phyloP scores from a whole-genome alignment of 495 filamentous ascomycete species.

The Parachaetomium inaequale region DNA sequence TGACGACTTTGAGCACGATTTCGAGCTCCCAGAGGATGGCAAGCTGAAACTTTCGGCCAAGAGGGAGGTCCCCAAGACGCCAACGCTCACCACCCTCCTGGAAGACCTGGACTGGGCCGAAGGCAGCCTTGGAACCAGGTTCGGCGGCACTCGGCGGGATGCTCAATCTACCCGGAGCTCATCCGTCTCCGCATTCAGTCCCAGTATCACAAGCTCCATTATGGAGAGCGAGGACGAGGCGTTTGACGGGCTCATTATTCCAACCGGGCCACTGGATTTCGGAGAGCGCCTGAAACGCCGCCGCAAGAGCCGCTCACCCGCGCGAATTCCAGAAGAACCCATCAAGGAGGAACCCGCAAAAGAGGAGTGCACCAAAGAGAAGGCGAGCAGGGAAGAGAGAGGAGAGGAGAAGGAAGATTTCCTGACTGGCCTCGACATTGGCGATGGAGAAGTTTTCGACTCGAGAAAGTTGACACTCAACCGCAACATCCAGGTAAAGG shows the following conservation, averaged over 20 bases:
- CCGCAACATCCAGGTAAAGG: slow-evolving; percentile 86
- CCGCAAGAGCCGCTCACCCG: slow-evolving; percentile 51
- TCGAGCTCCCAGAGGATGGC: slow-evolving; percentile 65
- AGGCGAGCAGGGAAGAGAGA: slow-evolving; percentile 25
- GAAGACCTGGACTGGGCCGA: slow-evolving; percentile 94
- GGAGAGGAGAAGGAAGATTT: slow-evolving; percentile 70
- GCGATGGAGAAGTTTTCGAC: slow-evolving; percentile 74
- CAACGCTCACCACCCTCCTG: slow-evolving; percentile 48
- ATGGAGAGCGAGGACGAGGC: slow-evolving; percentile 95
- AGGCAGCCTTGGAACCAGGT: slow-evolving; percentile 81
- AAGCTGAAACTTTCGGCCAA: slow-evolving; percentile 57
- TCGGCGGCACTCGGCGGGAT: slow-evolving; percentile 78
- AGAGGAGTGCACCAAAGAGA: background rate
- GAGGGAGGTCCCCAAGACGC: slow-evolving; percentile 56
- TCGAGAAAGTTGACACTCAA: slow-evolving; percentile 80
- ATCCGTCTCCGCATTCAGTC: slow-evolving; percentile 81
- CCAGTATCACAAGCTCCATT: slow-evolving; percentile 83
- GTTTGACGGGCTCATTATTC: slow-evolving; percentile 79
- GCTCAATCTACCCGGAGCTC: slow-evolving; percentile 74
- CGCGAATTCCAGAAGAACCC: slow-evolving; percentile 34
- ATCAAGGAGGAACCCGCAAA: slow-evolving; percentile 22
- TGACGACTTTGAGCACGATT: slow-evolving; percentile 73
- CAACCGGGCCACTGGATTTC: slow-evolving; percentile 77
- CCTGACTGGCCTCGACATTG: slow-evolving; percentile 82
- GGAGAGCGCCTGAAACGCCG: slow-evolving; percentile 68